Evolutionary conservation across 2,329 filamentous ascomycete species (phyloP), one percentile per base, ranked within the genome.

Genomic region (Hirsutella minnesotensis): DNA sequence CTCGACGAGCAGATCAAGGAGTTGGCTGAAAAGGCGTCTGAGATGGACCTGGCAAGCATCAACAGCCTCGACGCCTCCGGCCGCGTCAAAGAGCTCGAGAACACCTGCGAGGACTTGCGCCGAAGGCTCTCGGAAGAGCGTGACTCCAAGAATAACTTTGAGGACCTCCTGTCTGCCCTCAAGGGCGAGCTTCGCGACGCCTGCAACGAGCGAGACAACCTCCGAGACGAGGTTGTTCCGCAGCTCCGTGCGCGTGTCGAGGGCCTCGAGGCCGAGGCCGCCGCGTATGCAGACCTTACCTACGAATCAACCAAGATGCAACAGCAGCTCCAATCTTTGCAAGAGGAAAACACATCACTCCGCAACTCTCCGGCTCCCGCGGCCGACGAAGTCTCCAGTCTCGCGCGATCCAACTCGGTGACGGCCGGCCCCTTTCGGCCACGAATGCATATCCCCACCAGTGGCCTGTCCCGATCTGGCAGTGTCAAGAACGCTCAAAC

Each of bases 111-210:
- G 51, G 87, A 94, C 55, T 75, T 90, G 39, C 80, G 83, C 49
- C 79, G 89, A 52, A 83, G 86, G 51, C 70, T 98, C 37, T 72
- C 77, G 1, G 88, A 96, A 56, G 92, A 98, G 64, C 77, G 85
- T 44, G 77, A 86, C 59, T 79, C 85, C 53, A 95, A 94, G 61
- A 81, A 86, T 56, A 95, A 94, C 59, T 94, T 96, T 53, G 88
- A 96, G 63, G 89, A 95, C 59, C 73, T 98, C 36, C 72, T 96
- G 37, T 79, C 81, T 7, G 90, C 86, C 5, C 79, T 96, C 52
- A 83, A 84, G 52, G 76, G 79, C 20, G 88, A 98, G 58, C 70
- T 96, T 13, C 77, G 89, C 54, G 83, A 79, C 51, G 78, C 88
- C 42, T 77, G 84, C 46, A 89, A 92, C 51, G 89, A 98, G 63